These are phyloP conservation scores for Aureobasidium namibiae DNA, from an alignment of 2,329 filamentous ascomycete genomes.

Conservation along the genomic window DNA sequence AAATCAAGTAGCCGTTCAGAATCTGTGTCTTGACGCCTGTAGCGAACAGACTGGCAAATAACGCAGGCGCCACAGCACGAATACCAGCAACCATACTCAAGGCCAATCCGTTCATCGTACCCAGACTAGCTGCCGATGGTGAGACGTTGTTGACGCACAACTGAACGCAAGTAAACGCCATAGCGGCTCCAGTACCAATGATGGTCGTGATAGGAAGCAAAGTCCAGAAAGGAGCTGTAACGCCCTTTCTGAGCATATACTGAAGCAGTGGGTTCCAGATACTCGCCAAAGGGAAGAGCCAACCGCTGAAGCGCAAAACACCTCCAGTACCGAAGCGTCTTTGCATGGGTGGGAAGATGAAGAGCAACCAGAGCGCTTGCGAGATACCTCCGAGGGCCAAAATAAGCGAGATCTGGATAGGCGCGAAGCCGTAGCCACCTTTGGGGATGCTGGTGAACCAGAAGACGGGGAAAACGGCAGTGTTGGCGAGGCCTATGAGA, in stretches of 20 bases:
- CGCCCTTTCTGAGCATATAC: conserved; percentile 43
- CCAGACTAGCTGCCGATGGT: conserved; percentile 56
- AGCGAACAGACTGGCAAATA: conserved; percentile 61
- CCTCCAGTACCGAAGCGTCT: conserved; percentile 56
- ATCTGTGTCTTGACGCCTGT: conserved; percentile 55
- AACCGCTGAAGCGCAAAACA: conserved; percentile 51
- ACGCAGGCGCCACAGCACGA: conserved; percentile 57
- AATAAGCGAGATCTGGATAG: conserved; percentile 57
- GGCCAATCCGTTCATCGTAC: conserved; percentile 62
- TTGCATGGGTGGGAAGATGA: conserved; percentile 63
- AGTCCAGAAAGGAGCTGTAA: conserved; percentile 50
- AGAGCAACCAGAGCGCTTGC: conserved; percentile 63
- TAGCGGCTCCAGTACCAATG: conserved; percentile 56
- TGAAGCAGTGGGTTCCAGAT: conserved; percentile 46
- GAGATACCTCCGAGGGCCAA: conserved; percentile 56
- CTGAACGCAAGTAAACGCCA: conserved; percentile 64
- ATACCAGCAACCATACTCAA: conserved; percentile 55
- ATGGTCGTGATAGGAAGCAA: conserved; percentile 36
- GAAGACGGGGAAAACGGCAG: conserved; percentile 60
- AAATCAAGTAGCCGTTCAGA: conserved; percentile 57
- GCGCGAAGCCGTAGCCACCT: conserved; percentile 58
- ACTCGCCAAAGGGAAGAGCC: conserved; percentile 59
- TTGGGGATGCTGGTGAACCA: conserved; percentile 54
- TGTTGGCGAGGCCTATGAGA: conserved; percentile 63
- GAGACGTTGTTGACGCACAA: conserved; percentile 67